Percentiles rank a stretch among this genome's conserved stretches.
Evolutionary conservation across 805 yeast species (phyloP).

Genomic region (Candida coleopterorum): DNA sequence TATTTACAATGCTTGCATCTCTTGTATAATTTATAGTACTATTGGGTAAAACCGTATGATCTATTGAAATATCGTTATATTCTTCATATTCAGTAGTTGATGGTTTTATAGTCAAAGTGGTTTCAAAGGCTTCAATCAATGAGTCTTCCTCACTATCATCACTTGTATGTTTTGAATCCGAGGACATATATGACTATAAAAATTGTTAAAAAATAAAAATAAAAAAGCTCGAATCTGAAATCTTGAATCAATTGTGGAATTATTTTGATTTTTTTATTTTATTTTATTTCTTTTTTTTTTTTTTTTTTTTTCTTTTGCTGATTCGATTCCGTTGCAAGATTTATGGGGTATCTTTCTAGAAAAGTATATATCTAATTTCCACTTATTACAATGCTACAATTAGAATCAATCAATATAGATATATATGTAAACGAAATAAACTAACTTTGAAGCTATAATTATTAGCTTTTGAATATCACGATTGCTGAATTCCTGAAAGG

Average conservation of each 20-base stretch:
- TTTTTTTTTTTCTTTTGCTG: not conserved
- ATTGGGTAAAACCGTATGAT: slow-evolving; percentile 30
- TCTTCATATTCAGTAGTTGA: slow-evolving; percentile 32
- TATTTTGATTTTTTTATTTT: no score
- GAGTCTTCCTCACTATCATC: slow-evolving; percentile 30
- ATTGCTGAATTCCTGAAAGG: not conserved
- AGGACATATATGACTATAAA: not conserved
- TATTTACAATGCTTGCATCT: slow-evolving; percentile 29
- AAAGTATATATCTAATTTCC: no score
- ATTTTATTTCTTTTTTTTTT: no score
- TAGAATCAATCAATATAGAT: no score
- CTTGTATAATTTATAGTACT: slow-evolving; percentile 23
- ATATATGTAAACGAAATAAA: no score
- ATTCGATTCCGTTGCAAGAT: not conserved
- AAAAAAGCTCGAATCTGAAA: not conserved
- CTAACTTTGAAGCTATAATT: no score
- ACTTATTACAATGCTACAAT: no score
- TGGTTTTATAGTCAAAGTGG: slow-evolving; percentile 38
- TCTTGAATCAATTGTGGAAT: not conserved
- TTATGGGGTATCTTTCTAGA: no score
- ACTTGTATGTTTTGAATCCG: slow-evolving; percentile 11
- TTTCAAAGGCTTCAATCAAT: slow-evolving; percentile 39
- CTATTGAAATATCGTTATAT: slow-evolving; percentile 27
- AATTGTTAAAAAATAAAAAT: no score
- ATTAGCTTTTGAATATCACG: no score